Base-by-base conservation (phyloP, 441 rosid species). In the Monsonia emarginata region DNA sequence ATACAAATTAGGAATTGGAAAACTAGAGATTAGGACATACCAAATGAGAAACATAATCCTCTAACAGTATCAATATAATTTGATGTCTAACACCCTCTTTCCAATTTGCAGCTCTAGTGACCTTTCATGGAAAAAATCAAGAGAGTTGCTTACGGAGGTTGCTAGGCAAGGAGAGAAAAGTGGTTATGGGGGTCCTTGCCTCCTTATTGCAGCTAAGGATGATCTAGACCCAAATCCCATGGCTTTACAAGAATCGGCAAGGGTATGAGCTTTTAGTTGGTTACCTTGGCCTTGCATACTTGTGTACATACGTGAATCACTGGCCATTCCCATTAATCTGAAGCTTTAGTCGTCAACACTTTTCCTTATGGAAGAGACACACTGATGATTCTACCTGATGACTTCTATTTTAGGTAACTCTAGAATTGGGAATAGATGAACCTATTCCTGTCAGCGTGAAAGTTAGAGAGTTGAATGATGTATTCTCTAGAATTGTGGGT, bases 181-280 rank as follows among this genome's bases (percentile, higher is more conserved):
- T 24, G 83, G 88, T 50, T 68, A 79, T 56, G 86, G 80, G 64
- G 84, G 76, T 57, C 94, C 94, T 5, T 88, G 90, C 77, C 82
- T 85, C 36, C 84, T 88, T 50, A 75, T 88, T 61, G 88, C 94
- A 0, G 87, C 94, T 2, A 88, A 88, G 75, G 90, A 85, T 78
- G 94, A 87, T 77, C 72, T 85, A 69, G 83, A 80, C 69, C 80
- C 94, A 32, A 76, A 75, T 78, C 81, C 82, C 44, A 81, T 84
- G 83, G 75, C 86, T 40, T 82, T 82, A 65, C 87, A 82, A 69
- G 85, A 84, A 70, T 78, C 90, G 59, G 86, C 87, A 59, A 77
- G 84, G 83, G 94, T 85, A 78, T n/a, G 32, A 58, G 30, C 65
- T 63, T 65, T 59, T 48, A 16, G 14, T 30, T 62, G 32, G 54